These are phyloP conservation scores for Paraglomus brasilianum DNA, from an alignment of 192 early-diverging fungal species.

Conservation along the genomic window DNA sequence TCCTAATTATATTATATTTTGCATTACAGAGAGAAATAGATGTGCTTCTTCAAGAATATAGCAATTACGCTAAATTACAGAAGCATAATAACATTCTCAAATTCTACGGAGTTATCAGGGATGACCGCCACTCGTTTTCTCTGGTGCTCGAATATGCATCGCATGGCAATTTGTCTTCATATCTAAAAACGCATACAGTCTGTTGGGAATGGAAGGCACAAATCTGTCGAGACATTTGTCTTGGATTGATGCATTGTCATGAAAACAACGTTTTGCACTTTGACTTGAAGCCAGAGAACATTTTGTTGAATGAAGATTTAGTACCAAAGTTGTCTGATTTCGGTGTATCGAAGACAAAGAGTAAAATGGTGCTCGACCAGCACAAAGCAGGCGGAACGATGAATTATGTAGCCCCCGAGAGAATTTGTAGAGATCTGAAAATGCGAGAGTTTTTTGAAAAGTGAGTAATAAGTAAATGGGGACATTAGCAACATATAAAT, in stretches of 20 bases:
- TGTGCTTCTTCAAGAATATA: constrained; percentile 24
- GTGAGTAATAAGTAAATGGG: no score
- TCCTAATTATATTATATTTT: no score
- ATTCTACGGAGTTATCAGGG: constrained; percentile 25
- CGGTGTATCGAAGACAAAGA: constrained; percentile 23
- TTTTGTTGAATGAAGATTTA: constrained; percentile 3
- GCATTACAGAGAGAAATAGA: background rate
- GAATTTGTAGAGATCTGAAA: constrained; percentile 8
- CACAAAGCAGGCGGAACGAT: constrained; percentile 23
- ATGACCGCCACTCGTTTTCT: constrained; percentile 16
- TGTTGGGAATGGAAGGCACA: constrained; percentile 3
- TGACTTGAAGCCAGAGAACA: constrained; percentile 28
- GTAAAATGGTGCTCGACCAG: constrained; percentile 18
- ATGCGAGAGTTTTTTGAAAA: constrained; percentile 22
- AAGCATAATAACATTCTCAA: constrained; percentile 25
- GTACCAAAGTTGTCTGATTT: constrained; percentile 29
- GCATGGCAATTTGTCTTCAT: constrained; percentile 27
- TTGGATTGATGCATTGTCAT: constrained; percentile 27
- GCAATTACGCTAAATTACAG: constrained; percentile 21
- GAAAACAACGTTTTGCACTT: constrained; percentile 26
- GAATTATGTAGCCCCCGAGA: constrained; percentile 28
- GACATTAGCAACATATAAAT: no score
- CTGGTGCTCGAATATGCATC: constrained; percentile 24
- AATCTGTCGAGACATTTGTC: constrained; percentile 15
- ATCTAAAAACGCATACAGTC: constrained; percentile 27